Base-by-base conservation (phyloP, 2,329 filamentous ascomycete genomes). In the Penicillium digitatum region DNA sequence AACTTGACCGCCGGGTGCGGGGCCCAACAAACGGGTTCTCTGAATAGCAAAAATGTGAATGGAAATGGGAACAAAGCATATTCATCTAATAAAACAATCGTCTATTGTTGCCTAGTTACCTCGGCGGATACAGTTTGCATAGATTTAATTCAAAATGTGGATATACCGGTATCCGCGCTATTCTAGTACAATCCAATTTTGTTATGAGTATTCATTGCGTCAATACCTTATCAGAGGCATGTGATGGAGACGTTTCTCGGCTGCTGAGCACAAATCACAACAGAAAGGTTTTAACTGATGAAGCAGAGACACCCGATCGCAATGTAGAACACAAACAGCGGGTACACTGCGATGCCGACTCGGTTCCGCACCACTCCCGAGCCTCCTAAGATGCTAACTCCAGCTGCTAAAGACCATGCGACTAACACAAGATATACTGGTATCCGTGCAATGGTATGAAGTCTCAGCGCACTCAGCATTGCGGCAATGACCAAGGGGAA, bases 401-500 rank as follows among this genome's bases (percentile, higher is more conserved):
- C 94, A 1, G 94, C 95, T 44, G 94, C 94, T 63, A 99, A 78
- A 34, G 93, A 95, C 94, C 94, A 99, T 39, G 84, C 85, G 35
- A 96, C 86, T 26, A 99, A 82, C 31, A 95, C 81, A 48, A 94
- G 79, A 73, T 99, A 97, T 50, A 99, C 85, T 1, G 94, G 94
- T 70, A 97, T 90, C 54, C 94, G 83, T 6, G 88, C 84, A 61
- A 97, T 88, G 65, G 85, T 87, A 39, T 86, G 87, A 8, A 97
- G 81, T 48, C 84, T 81, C 31, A 99, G 70, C 0, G 93, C 93
- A 53, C 91, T 96, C 61, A 99, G 84, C 48, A 96, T 78, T 1
- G 93, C 86, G 8, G 95, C 95, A 63, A 99, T 89, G 65, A 97
- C 94, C 50, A 99, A 84, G 2, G 94, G 94, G 77, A 99, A 99